Evolutionary conservation across 2,329 filamentous ascomycete species (phyloP), one percentile per base, ranked within the genome.

Genomic region (Endoconidiophora laricicola): DNA sequence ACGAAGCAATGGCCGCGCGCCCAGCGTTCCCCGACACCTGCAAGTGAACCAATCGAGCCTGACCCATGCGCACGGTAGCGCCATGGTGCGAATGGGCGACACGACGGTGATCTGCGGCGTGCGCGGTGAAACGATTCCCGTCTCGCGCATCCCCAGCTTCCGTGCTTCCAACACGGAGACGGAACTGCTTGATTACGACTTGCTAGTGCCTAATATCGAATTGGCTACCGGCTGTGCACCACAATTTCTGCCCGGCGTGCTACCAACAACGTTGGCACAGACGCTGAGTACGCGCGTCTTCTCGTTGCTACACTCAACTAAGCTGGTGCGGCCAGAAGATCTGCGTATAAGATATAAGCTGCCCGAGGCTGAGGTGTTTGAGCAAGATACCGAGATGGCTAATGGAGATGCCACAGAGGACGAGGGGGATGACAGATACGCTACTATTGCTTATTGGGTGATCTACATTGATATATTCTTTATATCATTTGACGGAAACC

Each of bases 381-480:
- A 68, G 16, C 63, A 69, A 23, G 69, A 72, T 20, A 68, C 70
- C 3, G 64, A 68, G 49, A 40, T 50, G 41, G 49, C 36, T 22
- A 61, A 69, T 3, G 61, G 66, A 46, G 62, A 65, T n/a, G 65
- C 62, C 9, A 65, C 66, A 4, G 66, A 65, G 1, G 59, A 59
- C 0, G 48, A 49, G 4, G 60, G 61, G 38, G 61, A 58, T 14
- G 66, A 63, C 42, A 63, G 66, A 9, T 62, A 61, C 5, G 61
- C 61, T n/a, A 65, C 90, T 9, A 90, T 84, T 61, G 91, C 83
- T 0, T 96, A 93, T 64, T 98, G 90, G 91, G 81, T 85, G 7
- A 76, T 98, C 18, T 95, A 94, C 64, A 84, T 98, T 56, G 90
- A 96, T 61, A 72, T 95, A n/a, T 76, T 95, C 60, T 91, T 94